Evolutionary conservation across 192 early-diverging fungal genomes (phyloP), one percentile per base, ranked within the genome.

Genomic region (Coemansia sp.): DNA sequence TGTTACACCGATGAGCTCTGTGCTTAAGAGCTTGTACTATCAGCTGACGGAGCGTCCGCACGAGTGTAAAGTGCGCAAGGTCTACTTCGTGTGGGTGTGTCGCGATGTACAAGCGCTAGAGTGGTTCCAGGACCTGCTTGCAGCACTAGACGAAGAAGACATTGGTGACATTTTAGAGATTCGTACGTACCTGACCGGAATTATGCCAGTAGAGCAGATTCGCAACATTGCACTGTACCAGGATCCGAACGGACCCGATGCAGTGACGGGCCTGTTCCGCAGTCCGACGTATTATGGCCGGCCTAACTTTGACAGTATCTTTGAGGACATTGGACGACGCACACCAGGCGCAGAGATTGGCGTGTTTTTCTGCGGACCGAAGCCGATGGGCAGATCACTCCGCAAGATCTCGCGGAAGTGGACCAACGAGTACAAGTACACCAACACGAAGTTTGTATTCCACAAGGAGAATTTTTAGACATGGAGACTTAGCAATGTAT

Each of bases 291-390:
- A 90, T 76, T 92, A 86, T 69, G 93, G 93, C 14, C 84, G 93
- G 10, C 93, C 93, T 23, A 88, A 89, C 68, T 94, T 88, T 78
- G 62, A 80, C 49, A 70, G 73, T 44, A 86, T 93, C 49, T 89
- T 94, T 59, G 62, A 75, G 24, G 77, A 86, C 44, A 74, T 88
- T 19, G 79, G 80, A 10, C 80, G 66, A 31, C 73, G 75, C 47
- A 81, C 83, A 53, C 68, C 85, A 1, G 58, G 71, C 2, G 67
- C 82, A 0, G 84, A 89, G 41, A 85, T 94, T 8, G 93, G 91
- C 18, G 90, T 94, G 30, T 93, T 92, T 77, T 92, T 88, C 75
- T 94, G 93, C 67, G 93, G 93, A 7, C 91, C 90, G 18, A 82
- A 82, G 28, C 76, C 82, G 0, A 81, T 92, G 74, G 88, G 85